Conservation (phyloP, 805 yeast species). For the Jamesozyma gamospora region DNA sequence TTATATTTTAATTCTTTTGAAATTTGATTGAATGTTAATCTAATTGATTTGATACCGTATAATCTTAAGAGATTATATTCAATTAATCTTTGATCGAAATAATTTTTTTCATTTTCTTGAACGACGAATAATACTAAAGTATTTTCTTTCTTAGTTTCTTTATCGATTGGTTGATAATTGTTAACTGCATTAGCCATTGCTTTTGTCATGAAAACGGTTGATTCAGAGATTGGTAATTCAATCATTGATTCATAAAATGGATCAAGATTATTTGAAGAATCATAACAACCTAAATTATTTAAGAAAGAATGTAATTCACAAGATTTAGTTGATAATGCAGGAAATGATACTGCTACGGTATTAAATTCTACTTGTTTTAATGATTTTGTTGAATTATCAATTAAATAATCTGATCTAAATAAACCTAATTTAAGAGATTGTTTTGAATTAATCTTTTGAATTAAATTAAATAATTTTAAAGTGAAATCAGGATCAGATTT, state of each 20-base stretch:
- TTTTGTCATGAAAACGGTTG: conserved; percentile 30
- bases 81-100: conserved; percentile 80
- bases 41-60: conserved; percentile 48
- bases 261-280: conserved; percentile 26
- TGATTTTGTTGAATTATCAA: conserved; percentile 34
- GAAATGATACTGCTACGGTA: conserved; percentile 92
- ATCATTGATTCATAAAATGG: conserved; percentile 32
- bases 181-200: conserved; percentile 9
- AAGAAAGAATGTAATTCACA: conserved; percentile 64
- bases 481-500: conserved; percentile 67
- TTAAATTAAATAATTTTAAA: conserved; percentile 50
- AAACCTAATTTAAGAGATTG: conserved; percentile 73
- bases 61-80: conserved; percentile 57
- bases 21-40: conserved; percentile 60
- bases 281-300: conserved; percentile 49
- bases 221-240: conserved; percentile 54
- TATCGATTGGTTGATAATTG: conserved; percentile 42
- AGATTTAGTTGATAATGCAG: conserved; percentile 76
- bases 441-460: conserved; percentile 32
- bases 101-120: conserved; percentile 79
- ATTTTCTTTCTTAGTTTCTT: conserved; percentile 43
- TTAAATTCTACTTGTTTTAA: conserved; percentile 95
- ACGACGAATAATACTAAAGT: conserved; percentile 66
- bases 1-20: conserved; percentile 18
- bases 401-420: conserved; percentile 84